Evolutionary conservation across 768 basidiomycete genomes (phyloP).

Genomic region (Suillus luteus): DNA sequence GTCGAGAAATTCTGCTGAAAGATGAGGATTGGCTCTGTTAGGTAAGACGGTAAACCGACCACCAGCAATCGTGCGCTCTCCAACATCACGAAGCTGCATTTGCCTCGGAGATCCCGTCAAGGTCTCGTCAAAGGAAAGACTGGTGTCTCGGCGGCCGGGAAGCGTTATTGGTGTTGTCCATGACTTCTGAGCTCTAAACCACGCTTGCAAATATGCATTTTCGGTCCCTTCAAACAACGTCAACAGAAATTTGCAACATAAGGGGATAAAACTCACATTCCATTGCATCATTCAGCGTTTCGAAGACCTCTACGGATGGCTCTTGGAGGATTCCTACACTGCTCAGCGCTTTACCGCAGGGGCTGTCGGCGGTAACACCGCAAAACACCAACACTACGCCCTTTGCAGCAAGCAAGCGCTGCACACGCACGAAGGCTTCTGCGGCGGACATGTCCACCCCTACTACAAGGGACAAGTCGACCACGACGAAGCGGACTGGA

Average conservation of each 20-base stretch:
- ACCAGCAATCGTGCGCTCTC: conserved; percentile 66
- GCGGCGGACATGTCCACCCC: conserved; percentile 95
- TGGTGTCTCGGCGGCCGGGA: conserved; percentile 57
- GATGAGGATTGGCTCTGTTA: conserved; percentile 3
- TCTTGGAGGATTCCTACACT: conserved; percentile 82
- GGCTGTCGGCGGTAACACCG: conserved; percentile 65
- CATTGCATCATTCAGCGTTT: conserved; percentile 84
- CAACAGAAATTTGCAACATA: conserved; percentile 10
- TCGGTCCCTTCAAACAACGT: conserved; percentile 70
- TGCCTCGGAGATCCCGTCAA: conserved; percentile 64
- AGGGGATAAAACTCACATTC: conserved; percentile 63
- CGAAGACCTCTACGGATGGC: conserved; percentile 78
- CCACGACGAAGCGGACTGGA: conserved; percentile 86
- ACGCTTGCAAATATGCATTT: conserved; percentile 85
- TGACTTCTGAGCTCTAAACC: conserved; percentile 68
- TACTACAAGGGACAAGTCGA: conserved; percentile 83
- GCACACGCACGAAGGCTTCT: conserved; percentile 92
- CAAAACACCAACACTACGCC: conserved; percentile 89
- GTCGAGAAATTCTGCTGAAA: conserved; percentile 26
- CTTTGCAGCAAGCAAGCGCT: conserved; percentile 74
- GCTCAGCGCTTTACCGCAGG: conserved; percentile 70
- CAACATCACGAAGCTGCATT: conserved; percentile 68
- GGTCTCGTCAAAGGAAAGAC: conserved; percentile 45
- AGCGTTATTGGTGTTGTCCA: conserved; percentile 52
- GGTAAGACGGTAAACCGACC: conserved; percentile 38